Percentiles rank a stretch among this genome's conserved stretches.
Conservation (phyloP, 768 basidiomycete genomes). For the Solioccasus polychromus region DNA sequence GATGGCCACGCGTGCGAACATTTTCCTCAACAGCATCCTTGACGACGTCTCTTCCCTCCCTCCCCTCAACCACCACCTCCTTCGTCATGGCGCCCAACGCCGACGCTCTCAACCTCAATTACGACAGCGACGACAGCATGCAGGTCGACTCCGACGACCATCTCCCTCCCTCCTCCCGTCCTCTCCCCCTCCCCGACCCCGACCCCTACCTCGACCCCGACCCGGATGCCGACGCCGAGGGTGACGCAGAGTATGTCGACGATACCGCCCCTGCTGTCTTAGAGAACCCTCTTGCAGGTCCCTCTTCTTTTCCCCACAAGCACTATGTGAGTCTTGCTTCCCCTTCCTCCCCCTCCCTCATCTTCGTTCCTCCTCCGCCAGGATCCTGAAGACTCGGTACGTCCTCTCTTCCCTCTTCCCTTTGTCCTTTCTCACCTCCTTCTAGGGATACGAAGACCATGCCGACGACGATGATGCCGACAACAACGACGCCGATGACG, state of each 20-base stretch:
- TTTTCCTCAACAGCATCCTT: constrained; percentile 41
- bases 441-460: constrained; percentile 56
- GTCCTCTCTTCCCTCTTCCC: constrained; percentile 15
- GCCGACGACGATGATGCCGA: constrained; percentile 56
- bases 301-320: constrained; percentile 47
- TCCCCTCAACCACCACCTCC: constrained; percentile 36
- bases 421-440: constrained; percentile 37
- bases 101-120: constrained; percentile 52
- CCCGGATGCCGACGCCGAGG: constrained; percentile 39
- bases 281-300: constrained; percentile 36
- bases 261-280: constrained; percentile 36
- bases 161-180: constrained; percentile 22
- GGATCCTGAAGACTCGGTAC: constrained; percentile 34
- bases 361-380: constrained; percentile 4
- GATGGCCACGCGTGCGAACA: constrained; percentile 41
- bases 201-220: constrained; percentile 65
- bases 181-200: constrained; percentile 31
- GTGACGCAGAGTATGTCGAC: constrained; percentile 41
- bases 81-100: constrained; percentile 35
- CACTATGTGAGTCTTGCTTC: constrained; percentile 52
- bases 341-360: constrained; percentile 3
- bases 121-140: constrained; percentile 60
- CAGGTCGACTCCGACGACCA: constrained; percentile 63
- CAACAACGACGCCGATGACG: constrained; percentile 69
- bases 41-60: constrained; percentile 36